Evolutionary conservation across 352 stramenopile genomes (phyloP).

Genomic region (Paralagenidium karlingii): DNA sequence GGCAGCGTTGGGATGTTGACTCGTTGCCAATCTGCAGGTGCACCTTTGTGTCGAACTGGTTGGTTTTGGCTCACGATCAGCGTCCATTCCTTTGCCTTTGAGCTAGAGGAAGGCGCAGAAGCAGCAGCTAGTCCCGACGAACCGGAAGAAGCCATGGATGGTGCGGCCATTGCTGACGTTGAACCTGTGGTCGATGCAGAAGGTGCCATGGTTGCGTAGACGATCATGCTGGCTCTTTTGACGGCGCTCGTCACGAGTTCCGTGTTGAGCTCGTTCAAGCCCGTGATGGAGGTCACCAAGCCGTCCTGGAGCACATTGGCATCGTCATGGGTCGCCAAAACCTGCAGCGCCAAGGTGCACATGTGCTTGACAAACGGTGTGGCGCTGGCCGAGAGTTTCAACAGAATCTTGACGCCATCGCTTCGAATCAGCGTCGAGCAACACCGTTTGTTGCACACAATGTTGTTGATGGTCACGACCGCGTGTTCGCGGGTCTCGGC

Average conservation of each 20-base stretch:
- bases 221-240: no score
- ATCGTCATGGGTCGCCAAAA: constrained; percentile 32
- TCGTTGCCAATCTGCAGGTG: no score
- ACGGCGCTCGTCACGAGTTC: no score
- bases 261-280: constrained; percentile 44
- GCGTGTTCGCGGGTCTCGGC: constrained; percentile 54
- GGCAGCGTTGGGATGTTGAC: no score
- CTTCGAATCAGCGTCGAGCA: constrained; percentile 58
- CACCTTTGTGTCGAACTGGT: no score
- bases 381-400: constrained; percentile 29
- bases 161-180: constrained; percentile 6
- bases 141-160: constrained; percentile 7
- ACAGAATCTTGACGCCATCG: constrained; percentile 60
- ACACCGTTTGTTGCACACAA: constrained; percentile 34
- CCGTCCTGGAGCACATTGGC: constrained; percentile 57
- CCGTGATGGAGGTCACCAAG: constrained; percentile 44
- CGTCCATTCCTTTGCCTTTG: no score
- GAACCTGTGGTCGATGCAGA: constrained; percentile 30
- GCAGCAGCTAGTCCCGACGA: neutral
- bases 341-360: constrained; percentile 44
- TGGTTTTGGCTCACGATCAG: no score
- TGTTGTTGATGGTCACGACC: constrained; percentile 50
- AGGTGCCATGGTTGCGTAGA: no score
- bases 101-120: neutral
- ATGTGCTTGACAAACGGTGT: constrained; percentile 39